Base-by-base conservation (phyloP, 2,329 filamentous ascomycete genomes). In the Tolypocladium endophyticum region DNA sequence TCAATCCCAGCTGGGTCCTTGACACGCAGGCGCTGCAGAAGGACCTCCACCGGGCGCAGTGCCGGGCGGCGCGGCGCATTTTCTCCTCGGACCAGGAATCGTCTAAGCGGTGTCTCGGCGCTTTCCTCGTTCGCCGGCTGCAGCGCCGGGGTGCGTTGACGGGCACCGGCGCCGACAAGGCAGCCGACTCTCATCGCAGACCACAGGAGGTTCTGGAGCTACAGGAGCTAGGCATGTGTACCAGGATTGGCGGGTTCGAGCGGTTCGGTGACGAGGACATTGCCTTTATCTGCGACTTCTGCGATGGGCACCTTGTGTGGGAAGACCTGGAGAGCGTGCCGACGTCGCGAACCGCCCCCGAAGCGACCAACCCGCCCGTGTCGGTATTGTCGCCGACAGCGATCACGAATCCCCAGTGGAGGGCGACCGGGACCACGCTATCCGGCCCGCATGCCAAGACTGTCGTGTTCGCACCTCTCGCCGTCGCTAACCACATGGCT, bases 271-370 rank as follows among this genome's bases (percentile, higher is more conserved):
- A 83, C 38, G 68, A 70, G 45, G 81, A 84, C 61, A 75, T 84
- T 55, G 81, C 79, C 9, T 85, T 85, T 65, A 74, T 83, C 9
- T 86, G 83, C 72, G 81, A 86, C 70, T 85, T 80, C 66, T 85
- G 83, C 71, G 82, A 85, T 66, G 83, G 83, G 2, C 81, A 82
- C 66, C 71, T 85, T 30, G 71, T 85, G 28, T 85, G 83, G 83
- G 76, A 81, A 60, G 80, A 86, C 66, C 65, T 85, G 38, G 74
- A 77, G 63, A 73, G 71, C 56, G 79, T 85, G 72, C 82, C 82
- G 7, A 78, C 71, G 11, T 69, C 69, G 33, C 70, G 70, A 58
- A 69, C 67, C 57, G 65, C 64, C 14, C 60, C 69, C 23, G 61
- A 65, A n/a, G 43, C 64, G 18, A 64, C 64, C 8, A 36, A 57